A percentile compares a stretch with the other conserved stretches of the same genome.
Evolutionary conservation across 352 stramenopile species (phyloP).

Genomic region (Globisporangium iwayamae): DNA sequence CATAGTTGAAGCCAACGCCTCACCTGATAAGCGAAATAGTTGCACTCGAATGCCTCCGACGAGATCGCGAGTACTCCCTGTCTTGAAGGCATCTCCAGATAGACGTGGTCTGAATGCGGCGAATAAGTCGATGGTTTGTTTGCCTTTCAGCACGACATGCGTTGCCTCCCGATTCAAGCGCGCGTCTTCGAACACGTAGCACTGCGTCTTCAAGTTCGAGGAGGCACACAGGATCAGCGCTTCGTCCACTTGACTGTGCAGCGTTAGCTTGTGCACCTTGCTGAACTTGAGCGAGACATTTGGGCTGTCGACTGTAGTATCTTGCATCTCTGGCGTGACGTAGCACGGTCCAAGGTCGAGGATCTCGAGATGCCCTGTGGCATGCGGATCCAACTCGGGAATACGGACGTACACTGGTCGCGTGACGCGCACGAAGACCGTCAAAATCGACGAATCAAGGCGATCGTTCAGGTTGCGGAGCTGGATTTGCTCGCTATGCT

Average conservation of each 20-base stretch:
- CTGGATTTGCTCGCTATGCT: slow-evolving; percentile 77
- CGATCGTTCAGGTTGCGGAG: slow-evolving; percentile 82
- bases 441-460: slow-evolving; percentile 68
- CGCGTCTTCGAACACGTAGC: slow-evolving; percentile 83
- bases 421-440: slow-evolving; percentile 59
- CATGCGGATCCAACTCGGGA: slow-evolving; percentile 73
- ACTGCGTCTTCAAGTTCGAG: slow-evolving; percentile 88
- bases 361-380: slow-evolving; percentile 69
- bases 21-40: slow-evolving; percentile 43
- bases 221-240: slow-evolving; percentile 72
- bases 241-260: slow-evolving; percentile 78
- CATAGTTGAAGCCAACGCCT: neutral
- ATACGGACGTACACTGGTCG: slow-evolving; percentile 83
- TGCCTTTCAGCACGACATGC: slow-evolving; percentile 66
- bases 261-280: slow-evolving; percentile 82
- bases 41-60: slow-evolving; percentile 87
- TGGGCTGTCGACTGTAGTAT: slow-evolving; percentile 68
- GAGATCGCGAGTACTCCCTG: slow-evolving; percentile 68
- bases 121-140: slow-evolving; percentile 67
- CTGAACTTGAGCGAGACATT: slow-evolving; percentile 79
- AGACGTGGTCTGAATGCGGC: slow-evolving; percentile 78
- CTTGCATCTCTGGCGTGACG: slow-evolving; percentile 82
- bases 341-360: slow-evolving; percentile 80
- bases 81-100: slow-evolving; percentile 77
- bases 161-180: slow-evolving; percentile 68